These are phyloP conservation scores for Aegilops bicornis DNA, from an alignment of 176 grass and related monocot genomes.

Conservation along the genomic window DNA sequence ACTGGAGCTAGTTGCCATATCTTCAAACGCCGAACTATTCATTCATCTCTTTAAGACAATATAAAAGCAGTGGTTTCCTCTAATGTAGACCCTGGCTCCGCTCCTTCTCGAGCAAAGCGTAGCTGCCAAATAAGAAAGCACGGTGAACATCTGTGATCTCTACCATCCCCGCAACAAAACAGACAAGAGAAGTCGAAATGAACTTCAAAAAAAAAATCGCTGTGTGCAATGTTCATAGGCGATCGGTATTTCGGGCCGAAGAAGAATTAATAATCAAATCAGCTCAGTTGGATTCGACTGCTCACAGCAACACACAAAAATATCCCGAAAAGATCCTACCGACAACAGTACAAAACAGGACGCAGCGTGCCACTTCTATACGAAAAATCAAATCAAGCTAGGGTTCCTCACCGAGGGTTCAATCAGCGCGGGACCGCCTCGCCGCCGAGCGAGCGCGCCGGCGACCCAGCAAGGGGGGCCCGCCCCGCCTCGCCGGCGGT, in stretches of 20 bases:
- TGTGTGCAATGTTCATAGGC: not conserved
- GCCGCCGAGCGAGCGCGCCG: not conserved
- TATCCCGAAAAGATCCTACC: not conserved
- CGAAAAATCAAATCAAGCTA: not conserved
- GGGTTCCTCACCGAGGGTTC: not conserved
- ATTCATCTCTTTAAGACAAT: not conserved
- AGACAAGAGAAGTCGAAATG: not conserved
- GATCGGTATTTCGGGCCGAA: not conserved
- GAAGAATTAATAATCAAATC: not conserved
- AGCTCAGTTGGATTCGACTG: not conserved
- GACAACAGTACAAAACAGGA: not conserved
- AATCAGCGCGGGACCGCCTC: not conserved
- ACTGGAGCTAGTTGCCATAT: not conserved
- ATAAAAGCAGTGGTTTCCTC: not conserved
- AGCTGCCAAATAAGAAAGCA: not conserved
- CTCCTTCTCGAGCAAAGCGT: not conserved
- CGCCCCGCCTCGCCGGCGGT: not conserved
- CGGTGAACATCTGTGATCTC: not conserved
- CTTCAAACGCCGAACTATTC: not conserved
- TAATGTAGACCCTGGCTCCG: not conserved
- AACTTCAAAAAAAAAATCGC: not conserved
- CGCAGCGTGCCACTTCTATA: not conserved
- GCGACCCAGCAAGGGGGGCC: not conserved
- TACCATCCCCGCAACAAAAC: not conserved
- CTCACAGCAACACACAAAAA: not conserved